Evolutionary conservation across 2,329 filamentous ascomycete genomes (phyloP).

Genomic region (Tolypocladium inflatum): DNA sequence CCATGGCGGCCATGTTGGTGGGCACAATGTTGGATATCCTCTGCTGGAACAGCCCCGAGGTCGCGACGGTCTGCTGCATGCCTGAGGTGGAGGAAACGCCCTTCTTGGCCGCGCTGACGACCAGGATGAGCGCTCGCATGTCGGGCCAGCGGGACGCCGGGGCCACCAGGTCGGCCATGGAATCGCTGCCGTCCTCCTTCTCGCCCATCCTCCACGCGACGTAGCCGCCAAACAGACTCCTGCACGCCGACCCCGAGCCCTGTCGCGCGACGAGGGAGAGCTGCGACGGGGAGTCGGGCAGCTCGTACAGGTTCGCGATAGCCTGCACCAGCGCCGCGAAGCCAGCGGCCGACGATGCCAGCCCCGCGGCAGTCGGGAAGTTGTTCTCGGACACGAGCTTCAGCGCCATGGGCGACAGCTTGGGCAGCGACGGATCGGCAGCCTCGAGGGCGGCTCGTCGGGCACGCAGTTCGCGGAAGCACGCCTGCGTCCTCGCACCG

Average conservation of each 20-base stretch:
- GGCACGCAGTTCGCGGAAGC: slow-evolving; percentile 74
- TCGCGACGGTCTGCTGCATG: slow-evolving; percentile 95
- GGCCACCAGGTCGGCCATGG: slow-evolving; percentile 78
- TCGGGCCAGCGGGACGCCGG: slow-evolving; percentile 86
- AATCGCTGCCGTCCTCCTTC: slow-evolving; percentile 72
- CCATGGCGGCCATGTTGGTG: slow-evolving; percentile 73
- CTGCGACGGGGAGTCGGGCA: slow-evolving; percentile 71
- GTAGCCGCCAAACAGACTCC: slow-evolving; percentile 88
- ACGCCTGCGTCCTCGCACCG: slow-evolving; percentile 86
- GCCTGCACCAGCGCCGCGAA: slow-evolving; percentile 69
- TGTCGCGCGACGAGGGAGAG: slow-evolving; percentile 85
- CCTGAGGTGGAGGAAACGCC: slow-evolving; percentile 85
- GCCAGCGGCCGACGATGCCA: slow-evolving; percentile 63
- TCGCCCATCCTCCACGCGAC: slow-evolving; percentile 86
- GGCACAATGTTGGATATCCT: slow-evolving; percentile 72
- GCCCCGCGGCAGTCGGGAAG: slow-evolving; percentile 93
- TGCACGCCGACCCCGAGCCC: slow-evolving; percentile 89
- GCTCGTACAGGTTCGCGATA: slow-evolving; percentile 84
- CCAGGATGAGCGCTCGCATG: slow-evolving; percentile 87
- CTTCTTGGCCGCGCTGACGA: slow-evolving; percentile 91
- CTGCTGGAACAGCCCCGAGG: slow-evolving; percentile 75
- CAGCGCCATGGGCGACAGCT: slow-evolving; percentile 67
- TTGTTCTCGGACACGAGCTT: slow-evolving; percentile 95
- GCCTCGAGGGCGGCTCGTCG: slow-evolving; percentile 70
- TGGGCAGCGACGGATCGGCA: slow-evolving; percentile 64